Evolutionary conservation across 1,139 yeast species (phyloP).

Genomic region (Meyerozyma athensensis): DNA sequence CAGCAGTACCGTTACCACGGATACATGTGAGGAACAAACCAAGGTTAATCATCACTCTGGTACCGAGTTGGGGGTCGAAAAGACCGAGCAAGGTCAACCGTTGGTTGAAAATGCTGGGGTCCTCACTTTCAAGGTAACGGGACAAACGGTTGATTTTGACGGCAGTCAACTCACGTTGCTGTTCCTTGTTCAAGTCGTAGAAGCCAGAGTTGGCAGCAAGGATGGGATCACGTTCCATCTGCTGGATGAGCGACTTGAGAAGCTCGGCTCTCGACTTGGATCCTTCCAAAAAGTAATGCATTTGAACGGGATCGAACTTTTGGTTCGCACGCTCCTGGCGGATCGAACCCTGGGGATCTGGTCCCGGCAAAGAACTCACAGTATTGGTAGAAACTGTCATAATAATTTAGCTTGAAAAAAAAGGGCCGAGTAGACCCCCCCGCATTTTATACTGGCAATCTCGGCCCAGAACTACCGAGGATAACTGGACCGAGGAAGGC

Average conservation of each 20-base stretch:
- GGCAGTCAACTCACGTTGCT: constrained; percentile 35
- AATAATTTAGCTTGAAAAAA: not conserved
- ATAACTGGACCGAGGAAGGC: not conserved
- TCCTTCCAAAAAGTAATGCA: constrained; percentile 43
- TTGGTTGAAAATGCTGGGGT: constrained; percentile 32
- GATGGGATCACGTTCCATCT: constrained; percentile 43
- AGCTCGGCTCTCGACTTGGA: constrained; percentile 27
- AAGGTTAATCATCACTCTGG: constrained; percentile 27
- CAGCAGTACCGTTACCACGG: constrained; percentile 27
- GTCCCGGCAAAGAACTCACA: constrained; percentile 18
- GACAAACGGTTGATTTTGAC: constrained; percentile 34
- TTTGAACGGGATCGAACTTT: constrained; percentile 26
- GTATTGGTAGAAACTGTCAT: constrained; percentile 1
- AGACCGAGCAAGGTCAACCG: constrained; percentile 30
- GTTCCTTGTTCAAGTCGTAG: constrained; percentile 34
- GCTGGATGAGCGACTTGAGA: constrained; percentile 26
- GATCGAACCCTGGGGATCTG: constrained; percentile 33
- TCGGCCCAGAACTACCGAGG: not conserved
- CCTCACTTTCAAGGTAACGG: constrained; percentile 35
- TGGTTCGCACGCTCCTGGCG: constrained; percentile 30
- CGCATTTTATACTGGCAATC: not conserved
- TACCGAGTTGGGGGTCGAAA: constrained; percentile 27
- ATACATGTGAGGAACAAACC: constrained; percentile 28
- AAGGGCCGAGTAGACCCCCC: not conserved
- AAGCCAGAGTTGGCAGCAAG: constrained; percentile 29